Percentiles rank a stretch among this genome's conserved stretches.
Evolutionary conservation across 2,329 filamentous ascomycete species (phyloP).

Genomic region (Talaromyces amestolkiae): DNA sequence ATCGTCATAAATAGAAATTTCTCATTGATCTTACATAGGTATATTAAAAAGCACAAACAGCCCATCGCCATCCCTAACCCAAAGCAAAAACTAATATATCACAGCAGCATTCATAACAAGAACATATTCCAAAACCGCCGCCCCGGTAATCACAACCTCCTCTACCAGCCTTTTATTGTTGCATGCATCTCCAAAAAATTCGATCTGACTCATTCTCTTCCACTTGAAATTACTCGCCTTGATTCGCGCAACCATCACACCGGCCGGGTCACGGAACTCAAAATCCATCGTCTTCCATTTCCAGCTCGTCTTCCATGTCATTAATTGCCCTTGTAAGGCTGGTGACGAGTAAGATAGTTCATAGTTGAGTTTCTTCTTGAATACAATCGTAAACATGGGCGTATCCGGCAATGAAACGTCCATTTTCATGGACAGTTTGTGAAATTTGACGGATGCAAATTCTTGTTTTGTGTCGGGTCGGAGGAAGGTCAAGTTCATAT

Average conservation of each 20-base stretch:
- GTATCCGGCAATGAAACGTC: neutral
- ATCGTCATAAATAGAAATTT: neutral
- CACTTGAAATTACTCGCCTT: neutral
- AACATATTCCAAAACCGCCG: constrained; percentile 4
- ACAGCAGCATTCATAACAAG: neutral
- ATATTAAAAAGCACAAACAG: neutral
- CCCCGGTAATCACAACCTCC: constrained; percentile 4
- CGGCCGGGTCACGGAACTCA: neutral
- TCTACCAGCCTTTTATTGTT: neutral
- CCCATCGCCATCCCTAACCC: too few relatives aligned
- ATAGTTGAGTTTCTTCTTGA: neutral
- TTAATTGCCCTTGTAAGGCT: neutral
- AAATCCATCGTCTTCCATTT: neutral
- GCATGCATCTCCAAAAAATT: neutral
- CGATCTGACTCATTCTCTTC: neutral
- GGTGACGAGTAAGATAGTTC: neutral
- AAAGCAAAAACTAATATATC: neutral
- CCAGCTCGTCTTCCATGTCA: constrained; percentile 2
- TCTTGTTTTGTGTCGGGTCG: neutral
- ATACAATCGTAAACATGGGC: neutral
- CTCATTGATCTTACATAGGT: neutral
- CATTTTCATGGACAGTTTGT: neutral
- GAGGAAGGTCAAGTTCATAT: neutral
- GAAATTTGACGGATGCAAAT: constrained; percentile 2
- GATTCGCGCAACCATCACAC: neutral